Evolutionary conservation across 441 rosid genomes (phyloP).

Genomic region (Populus tomentosa): DNA sequence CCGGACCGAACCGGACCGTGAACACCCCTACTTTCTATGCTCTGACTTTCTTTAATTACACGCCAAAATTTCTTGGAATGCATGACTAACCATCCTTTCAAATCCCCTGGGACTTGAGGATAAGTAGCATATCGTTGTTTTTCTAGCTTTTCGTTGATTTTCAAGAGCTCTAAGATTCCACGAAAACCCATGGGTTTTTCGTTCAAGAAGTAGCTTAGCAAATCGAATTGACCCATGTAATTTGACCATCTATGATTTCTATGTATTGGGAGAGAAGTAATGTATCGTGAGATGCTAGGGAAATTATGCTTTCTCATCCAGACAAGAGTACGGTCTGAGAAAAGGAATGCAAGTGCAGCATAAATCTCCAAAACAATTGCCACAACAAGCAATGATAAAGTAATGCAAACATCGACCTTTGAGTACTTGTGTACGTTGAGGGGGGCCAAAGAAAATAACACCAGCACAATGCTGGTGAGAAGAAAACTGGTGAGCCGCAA

Average conservation of each 20-base stretch:
- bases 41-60: background rate
- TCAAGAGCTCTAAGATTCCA: background rate
- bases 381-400: slow-evolving; percentile 33
- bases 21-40: no score
- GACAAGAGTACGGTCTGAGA: slow-evolving; percentile 34
- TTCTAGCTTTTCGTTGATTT: background rate
- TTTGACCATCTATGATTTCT: slow-evolving; percentile 26
- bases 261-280: background rate
- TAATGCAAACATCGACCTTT: slow-evolving; percentile 23
- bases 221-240: slow-evolving; percentile 23
- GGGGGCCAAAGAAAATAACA: background rate
- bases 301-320: background rate
- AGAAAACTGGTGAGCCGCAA: background rate
- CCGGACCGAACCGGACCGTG: no score
- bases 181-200: background rate
- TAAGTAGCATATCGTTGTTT: background rate
- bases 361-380: slow-evolving; percentile 35
- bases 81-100: slow-evolving; percentile 14
- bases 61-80: slow-evolving; percentile 12
- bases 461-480: background rate
- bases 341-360: slow-evolving; percentile 21
- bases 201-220: slow-evolving; percentile 25
- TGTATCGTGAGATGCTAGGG: background rate
- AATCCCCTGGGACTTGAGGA: background rate
- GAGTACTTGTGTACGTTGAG: background rate